phyloP scores from a whole-genome alignment of 306 rosid species.

The Luffa acutangula region DNA sequence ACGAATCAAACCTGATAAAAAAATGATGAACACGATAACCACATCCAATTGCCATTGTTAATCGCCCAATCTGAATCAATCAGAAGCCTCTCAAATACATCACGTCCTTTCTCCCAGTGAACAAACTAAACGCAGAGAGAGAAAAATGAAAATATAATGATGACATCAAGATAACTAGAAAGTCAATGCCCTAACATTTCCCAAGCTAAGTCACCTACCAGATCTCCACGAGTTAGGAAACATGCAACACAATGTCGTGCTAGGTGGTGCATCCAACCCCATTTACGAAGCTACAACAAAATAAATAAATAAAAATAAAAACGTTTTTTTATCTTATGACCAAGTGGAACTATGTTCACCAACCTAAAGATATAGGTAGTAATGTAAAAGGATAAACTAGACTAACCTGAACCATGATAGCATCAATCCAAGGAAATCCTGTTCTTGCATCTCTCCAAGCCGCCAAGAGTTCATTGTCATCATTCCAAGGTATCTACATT shows the following conservation, averaged over 20 bases:
- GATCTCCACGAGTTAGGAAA: slow-evolving; percentile 88
- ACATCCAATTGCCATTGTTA: slow-evolving; percentile 91
- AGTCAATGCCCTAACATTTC: neutral
- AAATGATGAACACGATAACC: slow-evolving; percentile 93
- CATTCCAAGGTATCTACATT: slow-evolving; percentile 82
- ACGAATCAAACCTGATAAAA: slow-evolving; percentile 64
- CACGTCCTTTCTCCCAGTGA: slow-evolving; percentile 96
- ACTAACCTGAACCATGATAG: slow-evolving; percentile 81
- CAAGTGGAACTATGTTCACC: neutral
- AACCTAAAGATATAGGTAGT: neutral
- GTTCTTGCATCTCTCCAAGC: slow-evolving; percentile 91
- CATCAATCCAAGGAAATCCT: slow-evolving; percentile 97
- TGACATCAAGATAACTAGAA: slow-evolving; percentile 15
- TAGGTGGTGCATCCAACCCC: slow-evolving; percentile 99
- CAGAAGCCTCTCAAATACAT: slow-evolving; percentile 87
- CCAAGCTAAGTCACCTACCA: slow-evolving; percentile 34
- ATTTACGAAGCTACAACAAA: slow-evolving; percentile 57
- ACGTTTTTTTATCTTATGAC: neutral
- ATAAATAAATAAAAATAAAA: neutral
- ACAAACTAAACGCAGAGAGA: slow-evolving; percentile 41
- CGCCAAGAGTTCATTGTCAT: slow-evolving; percentile 50
- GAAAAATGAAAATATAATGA: neutral
- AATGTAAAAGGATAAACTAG: slow-evolving; percentile 8
- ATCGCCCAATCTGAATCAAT: slow-evolving; percentile 97
- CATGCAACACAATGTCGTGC: slow-evolving; percentile 94